Conservation (phyloP, 2,329 filamentous ascomycete genomes). For the Alternaria triticina region DNA sequence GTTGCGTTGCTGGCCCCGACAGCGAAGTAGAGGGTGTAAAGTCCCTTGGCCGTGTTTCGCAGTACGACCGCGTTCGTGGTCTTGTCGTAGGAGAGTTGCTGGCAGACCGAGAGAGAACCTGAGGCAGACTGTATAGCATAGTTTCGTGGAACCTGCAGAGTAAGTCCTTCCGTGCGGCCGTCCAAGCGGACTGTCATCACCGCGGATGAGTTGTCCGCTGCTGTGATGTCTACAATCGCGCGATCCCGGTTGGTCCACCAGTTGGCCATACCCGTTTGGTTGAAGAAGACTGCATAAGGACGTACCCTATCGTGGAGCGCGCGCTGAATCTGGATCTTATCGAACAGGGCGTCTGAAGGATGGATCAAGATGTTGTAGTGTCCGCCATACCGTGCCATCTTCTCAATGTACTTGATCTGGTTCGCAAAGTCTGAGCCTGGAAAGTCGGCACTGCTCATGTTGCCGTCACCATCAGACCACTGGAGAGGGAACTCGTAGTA, state of each 20-base stretch:
- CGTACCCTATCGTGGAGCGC: conserved; percentile 8
- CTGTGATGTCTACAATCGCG: neutral
- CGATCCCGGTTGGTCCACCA: conserved; percentile 13
- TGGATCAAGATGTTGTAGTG: conserved; percentile 18
- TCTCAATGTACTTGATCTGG: conserved; percentile 5
- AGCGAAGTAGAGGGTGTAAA: conserved; percentile 3
- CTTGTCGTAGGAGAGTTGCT: conserved; percentile 8
- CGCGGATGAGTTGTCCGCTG: neutral
- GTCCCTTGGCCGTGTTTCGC: conserved; percentile 7
- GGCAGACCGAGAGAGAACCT: conserved; percentile 8
- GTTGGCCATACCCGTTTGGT: conserved; percentile 12
- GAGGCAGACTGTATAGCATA: conserved; percentile 6
- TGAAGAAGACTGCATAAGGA: conserved; percentile 13
- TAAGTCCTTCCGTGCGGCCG: conserved; percentile 3
- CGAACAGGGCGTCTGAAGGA: conserved; percentile 10
- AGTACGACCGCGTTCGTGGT: conserved; percentile 11
- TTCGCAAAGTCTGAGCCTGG: conserved; percentile 13
- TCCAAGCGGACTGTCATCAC: conserved; percentile 12
- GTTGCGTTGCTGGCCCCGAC: neutral
- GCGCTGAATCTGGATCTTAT: conserved; percentile 13
- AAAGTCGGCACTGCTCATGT: conserved; percentile 14
- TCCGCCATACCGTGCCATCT: conserved; percentile 12
- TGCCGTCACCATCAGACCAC: conserved; percentile 12
- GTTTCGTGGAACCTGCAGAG: conserved; percentile 4
- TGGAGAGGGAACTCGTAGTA: conserved; percentile 14